Evolutionary conservation across 2,329 filamentous ascomycete genomes (phyloP).

Genomic region (Talaromyces rugulosus): DNA sequence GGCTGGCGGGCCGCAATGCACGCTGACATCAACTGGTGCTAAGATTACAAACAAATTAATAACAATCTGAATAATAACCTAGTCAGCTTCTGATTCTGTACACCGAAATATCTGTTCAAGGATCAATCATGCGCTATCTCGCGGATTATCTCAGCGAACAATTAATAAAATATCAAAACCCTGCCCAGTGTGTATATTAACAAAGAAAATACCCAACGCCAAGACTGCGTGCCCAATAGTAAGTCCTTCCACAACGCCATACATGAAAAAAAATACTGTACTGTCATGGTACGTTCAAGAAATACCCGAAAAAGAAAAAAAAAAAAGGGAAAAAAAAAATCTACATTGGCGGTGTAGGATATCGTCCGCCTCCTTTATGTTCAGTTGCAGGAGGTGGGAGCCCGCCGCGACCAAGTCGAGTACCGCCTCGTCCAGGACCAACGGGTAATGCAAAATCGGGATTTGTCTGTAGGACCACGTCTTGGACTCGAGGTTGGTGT

Average conservation of each 20-base stretch:
- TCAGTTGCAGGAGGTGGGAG: constrained; percentile 15
- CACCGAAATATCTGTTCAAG: neutral
- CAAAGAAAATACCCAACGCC: neutral
- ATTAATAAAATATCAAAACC: neutral
- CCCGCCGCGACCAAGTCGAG: constrained; percentile 12
- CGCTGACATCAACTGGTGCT: neutral
- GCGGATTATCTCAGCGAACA: neutral
- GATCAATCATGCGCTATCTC: neutral
- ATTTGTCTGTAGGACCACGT: constrained; percentile 72
- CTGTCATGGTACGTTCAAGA: neutral
- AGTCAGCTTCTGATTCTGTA: neutral
- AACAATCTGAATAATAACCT: too few relatives aligned
- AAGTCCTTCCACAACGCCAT: neutral
- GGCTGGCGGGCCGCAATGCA: neutral
- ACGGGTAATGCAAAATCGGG: constrained; percentile 76
- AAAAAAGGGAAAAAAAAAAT: neutral
- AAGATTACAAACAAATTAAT: too few relatives aligned
- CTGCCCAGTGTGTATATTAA: neutral
- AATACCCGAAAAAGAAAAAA: neutral
- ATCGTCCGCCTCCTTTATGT: constrained; percentile 3
- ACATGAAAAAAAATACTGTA: neutral
- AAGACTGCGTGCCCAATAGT: neutral
- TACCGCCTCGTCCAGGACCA: constrained; percentile 14
- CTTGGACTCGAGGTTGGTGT: constrained; percentile 53
- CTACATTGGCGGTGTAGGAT: neutral